phyloP scores from a whole-genome alignment of 2,329 filamentous ascomycete species.

The Cordyceps fumosorosea region DNA sequence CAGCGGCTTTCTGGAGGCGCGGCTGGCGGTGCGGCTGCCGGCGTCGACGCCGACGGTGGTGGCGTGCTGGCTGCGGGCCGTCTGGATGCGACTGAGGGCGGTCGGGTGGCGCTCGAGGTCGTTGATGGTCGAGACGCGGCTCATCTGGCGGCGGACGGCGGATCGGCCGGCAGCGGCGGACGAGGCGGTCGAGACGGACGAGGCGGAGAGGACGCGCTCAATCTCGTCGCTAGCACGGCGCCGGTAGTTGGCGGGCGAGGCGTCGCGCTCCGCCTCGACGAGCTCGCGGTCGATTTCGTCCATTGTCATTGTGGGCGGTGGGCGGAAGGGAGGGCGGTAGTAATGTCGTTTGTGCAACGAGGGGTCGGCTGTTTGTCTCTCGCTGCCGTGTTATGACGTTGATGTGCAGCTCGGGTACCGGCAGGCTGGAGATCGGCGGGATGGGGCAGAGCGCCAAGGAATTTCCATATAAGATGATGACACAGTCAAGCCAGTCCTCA shows the following conservation, averaged over 20 bases:
- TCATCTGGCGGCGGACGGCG: constrained; percentile 42
- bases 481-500: not conserved
- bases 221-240: constrained; percentile 46
- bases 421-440: not conserved
- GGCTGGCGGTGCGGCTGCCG: constrained; percentile 31
- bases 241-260: constrained; percentile 35
- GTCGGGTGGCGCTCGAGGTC: constrained; percentile 66
- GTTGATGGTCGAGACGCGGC: constrained; percentile 54
- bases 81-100: constrained; percentile 64
- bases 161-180: constrained; percentile 22
- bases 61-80: constrained; percentile 62
- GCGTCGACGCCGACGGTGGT: constrained; percentile 57
- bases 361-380: not conserved
- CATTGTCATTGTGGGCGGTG: constrained; percentile 30
- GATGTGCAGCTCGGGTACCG: not conserved
- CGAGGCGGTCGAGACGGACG: constrained; percentile 44
- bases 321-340: not conserved
- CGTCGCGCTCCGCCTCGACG: constrained; percentile 47
- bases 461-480: not conserved
- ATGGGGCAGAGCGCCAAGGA: not conserved
- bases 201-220: constrained; percentile 51
- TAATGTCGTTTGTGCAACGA: not conserved
- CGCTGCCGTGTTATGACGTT: constrained; percentile 11
- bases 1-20: constrained; percentile 51
- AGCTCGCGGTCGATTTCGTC: constrained; percentile 50